Conservation (phyloP, 345 rosid genomes). For the Euphorbia tirucalli region DNA sequence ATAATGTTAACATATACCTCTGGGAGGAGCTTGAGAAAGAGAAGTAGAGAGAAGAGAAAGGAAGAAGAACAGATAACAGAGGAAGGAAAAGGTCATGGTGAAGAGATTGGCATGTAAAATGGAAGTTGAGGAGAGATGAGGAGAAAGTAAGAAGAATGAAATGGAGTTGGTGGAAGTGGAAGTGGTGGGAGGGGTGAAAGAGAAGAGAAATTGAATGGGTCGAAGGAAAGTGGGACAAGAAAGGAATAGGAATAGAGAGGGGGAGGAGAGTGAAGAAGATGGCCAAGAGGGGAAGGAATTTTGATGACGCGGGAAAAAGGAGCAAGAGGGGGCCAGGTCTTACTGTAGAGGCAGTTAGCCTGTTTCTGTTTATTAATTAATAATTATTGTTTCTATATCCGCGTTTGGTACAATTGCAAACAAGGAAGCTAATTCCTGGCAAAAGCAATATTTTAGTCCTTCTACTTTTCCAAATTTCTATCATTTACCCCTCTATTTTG, state of each 20-base stretch:
- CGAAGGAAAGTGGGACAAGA: conserved; percentile 38
- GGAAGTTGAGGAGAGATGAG: conserved; percentile 4
- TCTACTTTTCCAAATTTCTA: too few species aligned
- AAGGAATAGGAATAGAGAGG: conserved; percentile 40
- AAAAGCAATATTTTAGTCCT: too few species aligned
- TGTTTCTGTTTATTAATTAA: neutral
- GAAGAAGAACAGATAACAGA: conserved; percentile 14
- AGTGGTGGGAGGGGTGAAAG: neutral
- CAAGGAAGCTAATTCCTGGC: too few species aligned
- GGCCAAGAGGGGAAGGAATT: conserved; percentile 38
- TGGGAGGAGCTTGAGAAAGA: conserved; percentile 32
- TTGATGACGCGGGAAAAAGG: conserved; percentile 51
- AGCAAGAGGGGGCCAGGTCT: too few species aligned
- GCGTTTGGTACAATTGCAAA: conserved; percentile 5
- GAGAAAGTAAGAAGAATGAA: too few species aligned
- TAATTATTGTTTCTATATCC: neutral
- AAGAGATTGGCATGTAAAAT: conserved; percentile 6
- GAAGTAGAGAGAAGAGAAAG: conserved; percentile 38
- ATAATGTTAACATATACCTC: neutral
- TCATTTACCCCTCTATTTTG: too few species aligned
- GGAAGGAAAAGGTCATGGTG: conserved; percentile 3
- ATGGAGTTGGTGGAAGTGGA: conserved; percentile 15
- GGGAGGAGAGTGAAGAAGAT: conserved; percentile 30
- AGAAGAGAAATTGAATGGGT: conserved; percentile 41
- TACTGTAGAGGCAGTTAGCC: conserved; percentile 11